These are phyloP conservation scores for Phytophthora cryptogea DNA, from an alignment of 352 stramenopile genomes.

Conservation along the genomic window DNA sequence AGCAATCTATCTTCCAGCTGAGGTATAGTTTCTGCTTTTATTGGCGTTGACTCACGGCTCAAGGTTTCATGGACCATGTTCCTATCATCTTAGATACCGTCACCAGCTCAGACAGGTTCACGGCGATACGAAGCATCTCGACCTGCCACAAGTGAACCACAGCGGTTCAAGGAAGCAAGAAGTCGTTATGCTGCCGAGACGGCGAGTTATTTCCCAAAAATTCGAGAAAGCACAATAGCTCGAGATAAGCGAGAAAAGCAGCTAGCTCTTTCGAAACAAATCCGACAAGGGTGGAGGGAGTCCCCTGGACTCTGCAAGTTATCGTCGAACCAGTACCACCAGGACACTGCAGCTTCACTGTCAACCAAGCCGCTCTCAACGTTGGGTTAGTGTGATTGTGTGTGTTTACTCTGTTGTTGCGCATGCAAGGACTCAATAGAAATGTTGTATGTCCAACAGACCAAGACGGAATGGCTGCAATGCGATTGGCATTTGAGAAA, in stretches of 20 bases:
- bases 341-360: neutral
- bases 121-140: slow-evolving; percentile 36
- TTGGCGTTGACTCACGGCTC: neutral
- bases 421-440: too few species aligned
- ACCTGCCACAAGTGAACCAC: slow-evolving; percentile 37
- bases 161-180: slow-evolving; percentile 33
- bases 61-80: neutral
- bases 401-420: too few species aligned
- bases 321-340: neutral
- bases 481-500: slow-evolving; percentile 46
- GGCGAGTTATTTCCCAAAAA: slow-evolving; percentile 59
- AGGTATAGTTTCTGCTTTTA: slow-evolving; percentile 21
- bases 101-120: slow-evolving; percentile 30
- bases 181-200: slow-evolving; percentile 38
- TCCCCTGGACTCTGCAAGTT: neutral
- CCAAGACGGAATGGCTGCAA: slow-evolving; percentile 36
- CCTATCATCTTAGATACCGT: slow-evolving; percentile 28
- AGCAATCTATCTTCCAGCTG: slow-evolving; percentile 40
- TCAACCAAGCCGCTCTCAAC: slow-evolving; percentile 8
- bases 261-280: slow-evolving; percentile 1
- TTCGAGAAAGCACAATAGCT: slow-evolving; percentile 45
- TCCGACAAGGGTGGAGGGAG: slow-evolving; percentile 13
- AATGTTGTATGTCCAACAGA: slow-evolving; percentile 25
- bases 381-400: slow-evolving; percentile 4
- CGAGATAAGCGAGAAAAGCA: slow-evolving; percentile 52